phyloP scores from a whole-genome alignment of 768 basidiomycete species.

The Boletus sp. region DNA sequence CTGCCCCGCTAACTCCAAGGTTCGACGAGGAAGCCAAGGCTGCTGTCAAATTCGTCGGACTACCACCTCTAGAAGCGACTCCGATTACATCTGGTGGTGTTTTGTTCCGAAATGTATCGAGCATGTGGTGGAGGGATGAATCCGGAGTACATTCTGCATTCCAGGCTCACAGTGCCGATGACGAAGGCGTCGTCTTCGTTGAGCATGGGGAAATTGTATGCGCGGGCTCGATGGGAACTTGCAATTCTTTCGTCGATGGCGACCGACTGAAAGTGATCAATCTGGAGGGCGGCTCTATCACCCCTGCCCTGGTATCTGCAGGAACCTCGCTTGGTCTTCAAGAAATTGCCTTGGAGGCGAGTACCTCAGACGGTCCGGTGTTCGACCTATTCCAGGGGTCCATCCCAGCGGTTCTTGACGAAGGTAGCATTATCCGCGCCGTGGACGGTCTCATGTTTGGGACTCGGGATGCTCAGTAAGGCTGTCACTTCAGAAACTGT shows the following conservation, averaged over 20 bases:
- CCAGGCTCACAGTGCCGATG: conserved; percentile 5
- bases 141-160: conserved; percentile 22
- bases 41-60: conserved; percentile 59
- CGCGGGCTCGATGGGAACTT: conserved; percentile 25
- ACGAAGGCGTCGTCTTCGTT: conserved; percentile 44
- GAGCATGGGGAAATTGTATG: conserved; percentile 55
- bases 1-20: conserved; percentile 50
- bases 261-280: conserved; percentile 33
- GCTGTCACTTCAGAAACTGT: neutral
- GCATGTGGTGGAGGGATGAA: conserved; percentile 29
- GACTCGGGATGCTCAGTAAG: conserved; percentile 50
- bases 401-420: conserved; percentile 34
- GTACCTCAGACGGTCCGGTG: conserved; percentile 65
- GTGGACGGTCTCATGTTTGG: conserved; percentile 62
- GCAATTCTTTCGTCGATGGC: conserved; percentile 12
- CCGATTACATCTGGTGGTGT: conserved; percentile 36
- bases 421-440: conserved; percentile 51
- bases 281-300: conserved; percentile 61
- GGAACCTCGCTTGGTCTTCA: conserved; percentile 64
- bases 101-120: conserved; percentile 54
- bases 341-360: conserved; percentile 64
- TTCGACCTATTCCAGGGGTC: conserved; percentile 43
- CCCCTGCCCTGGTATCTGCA: conserved; percentile 62
- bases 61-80: conserved; percentile 59
- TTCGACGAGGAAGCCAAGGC: conserved; percentile 60